These are phyloP conservation scores for Coemansia sp. DNA, from an alignment of 371 early-diverging fungal species.

Conservation along the genomic window DNA sequence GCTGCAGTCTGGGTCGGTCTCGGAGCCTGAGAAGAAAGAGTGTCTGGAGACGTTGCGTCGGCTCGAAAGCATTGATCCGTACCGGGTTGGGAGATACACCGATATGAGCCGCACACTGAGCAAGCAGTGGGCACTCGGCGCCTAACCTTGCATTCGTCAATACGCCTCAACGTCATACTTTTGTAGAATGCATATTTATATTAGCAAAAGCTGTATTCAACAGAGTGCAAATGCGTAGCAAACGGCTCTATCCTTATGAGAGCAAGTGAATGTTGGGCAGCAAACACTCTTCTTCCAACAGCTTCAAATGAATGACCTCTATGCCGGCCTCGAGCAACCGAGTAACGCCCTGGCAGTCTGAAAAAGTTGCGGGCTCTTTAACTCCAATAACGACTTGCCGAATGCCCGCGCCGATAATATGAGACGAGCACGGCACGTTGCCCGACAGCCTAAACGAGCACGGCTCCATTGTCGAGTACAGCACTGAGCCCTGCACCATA, in stretches of 20 bases:
- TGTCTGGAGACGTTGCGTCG: conserved; percentile 56
- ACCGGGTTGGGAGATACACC: conserved; percentile 62
- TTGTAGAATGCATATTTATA: background rate
- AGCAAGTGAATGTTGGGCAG: conserved; percentile 70
- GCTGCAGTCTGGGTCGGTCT: conserved; percentile 32
- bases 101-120: conserved; percentile 50
- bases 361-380: conserved; percentile 82
- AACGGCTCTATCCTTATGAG: background rate
- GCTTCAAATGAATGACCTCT: conserved; percentile 63
- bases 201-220: background rate
- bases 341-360: conserved; percentile 67
- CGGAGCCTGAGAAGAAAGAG: conserved; percentile 52
- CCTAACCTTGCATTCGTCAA: background rate
- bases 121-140: conserved; percentile 18
- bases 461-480: conserved; percentile 53
- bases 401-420: conserved; percentile 65
- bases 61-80: conserved; percentile 59
- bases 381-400: conserved; percentile 81
- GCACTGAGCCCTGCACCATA: conserved; percentile 36
- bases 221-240: background rate
- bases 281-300: conserved; percentile 70
- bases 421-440: conserved; percentile 44
- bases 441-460: conserved; percentile 50
- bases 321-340: conserved; percentile 62
- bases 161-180: background rate